These are phyloP conservation scores for Exophiala mesophila DNA, from an alignment of 2,329 filamentous ascomycete genomes.

Conservation along the genomic window DNA sequence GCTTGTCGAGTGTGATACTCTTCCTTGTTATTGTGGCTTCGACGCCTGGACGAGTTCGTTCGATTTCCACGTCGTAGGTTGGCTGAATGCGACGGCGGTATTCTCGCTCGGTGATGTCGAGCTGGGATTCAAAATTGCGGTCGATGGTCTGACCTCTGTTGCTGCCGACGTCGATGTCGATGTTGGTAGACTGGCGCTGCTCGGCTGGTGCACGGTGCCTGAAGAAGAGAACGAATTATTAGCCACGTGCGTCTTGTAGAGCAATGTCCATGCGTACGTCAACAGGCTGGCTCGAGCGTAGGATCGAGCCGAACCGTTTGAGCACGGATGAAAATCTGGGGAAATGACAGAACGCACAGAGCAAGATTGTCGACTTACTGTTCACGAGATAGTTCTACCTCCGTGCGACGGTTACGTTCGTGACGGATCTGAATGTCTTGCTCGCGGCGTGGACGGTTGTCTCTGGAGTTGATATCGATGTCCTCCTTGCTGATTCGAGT, in stretches of 20 bases:
- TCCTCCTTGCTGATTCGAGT: conserved; percentile 71
- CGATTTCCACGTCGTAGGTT: conserved; percentile 47
- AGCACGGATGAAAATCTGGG: conserved; percentile 25
- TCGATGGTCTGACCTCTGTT: conserved; percentile 32
- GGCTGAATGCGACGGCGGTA: conserved; percentile 59
- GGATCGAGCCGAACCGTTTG: conserved; percentile 12
- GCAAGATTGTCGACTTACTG: conserved; percentile 44
- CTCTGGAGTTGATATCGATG: conserved; percentile 74
- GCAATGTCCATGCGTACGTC: no score
- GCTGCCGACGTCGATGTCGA: conserved; percentile 29
- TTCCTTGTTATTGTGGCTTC: conserved; percentile 34
- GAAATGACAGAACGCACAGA: conserved; percentile 7
- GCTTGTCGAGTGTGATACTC: conserved; percentile 48
- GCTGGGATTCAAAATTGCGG: conserved; percentile 43
- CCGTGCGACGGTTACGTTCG: conserved; percentile 36
- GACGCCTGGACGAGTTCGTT: conserved; percentile 35
- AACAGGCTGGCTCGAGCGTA: no score
- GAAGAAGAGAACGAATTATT: no score
- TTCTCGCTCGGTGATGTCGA: conserved; percentile 56
- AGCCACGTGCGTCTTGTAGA: no score
- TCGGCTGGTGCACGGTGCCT: conserved; percentile 25
- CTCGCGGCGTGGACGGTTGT: conserved; percentile 60
- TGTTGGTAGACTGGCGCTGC: conserved; percentile 30
- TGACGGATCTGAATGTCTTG: conserved; percentile 39
- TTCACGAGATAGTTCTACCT: conserved; percentile 49